These are phyloP conservation scores for Sicyos baderoa DNA, from an alignment of 306 rosid genomes.

Conservation along the genomic window DNA sequence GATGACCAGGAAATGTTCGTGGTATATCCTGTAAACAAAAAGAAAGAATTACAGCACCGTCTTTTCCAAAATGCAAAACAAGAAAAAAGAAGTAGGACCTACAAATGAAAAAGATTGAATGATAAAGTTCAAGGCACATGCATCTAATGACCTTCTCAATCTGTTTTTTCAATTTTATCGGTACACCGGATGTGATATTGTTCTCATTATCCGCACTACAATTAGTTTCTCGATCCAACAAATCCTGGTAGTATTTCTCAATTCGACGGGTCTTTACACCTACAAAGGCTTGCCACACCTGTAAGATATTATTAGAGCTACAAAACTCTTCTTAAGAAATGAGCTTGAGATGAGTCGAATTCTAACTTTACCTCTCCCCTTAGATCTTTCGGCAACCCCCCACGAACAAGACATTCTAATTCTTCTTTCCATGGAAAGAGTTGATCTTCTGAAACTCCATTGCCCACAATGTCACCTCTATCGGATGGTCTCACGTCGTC, in stretches of 20 bases:
- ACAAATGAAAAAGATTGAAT: conserved; percentile 50
- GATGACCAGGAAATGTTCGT: conserved; percentile 94
- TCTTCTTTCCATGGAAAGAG: conserved; percentile 55
- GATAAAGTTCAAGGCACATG: conserved; percentile 62
- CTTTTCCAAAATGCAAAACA: conserved; percentile 32
- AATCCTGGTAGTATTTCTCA: conserved; percentile 61
- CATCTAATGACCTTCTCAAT: conserved; percentile 99
- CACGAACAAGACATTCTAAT: conserved; percentile 74
- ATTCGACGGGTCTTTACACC: conserved; percentile 76
- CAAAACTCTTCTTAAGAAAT: conserved; percentile 26
- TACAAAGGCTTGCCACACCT: conserved; percentile 98
- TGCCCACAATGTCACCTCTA: conserved; percentile 26
- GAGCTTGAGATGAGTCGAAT: conserved; percentile 24
- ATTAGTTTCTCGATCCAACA: conserved; percentile 54
- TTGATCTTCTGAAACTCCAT: conserved; percentile 32
- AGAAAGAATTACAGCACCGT: conserved; percentile 36
- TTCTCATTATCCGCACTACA: conserved; percentile 34
- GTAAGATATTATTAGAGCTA: conserved; percentile 44
- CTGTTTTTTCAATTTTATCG: conserved; percentile 84
- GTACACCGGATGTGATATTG: conserved; percentile 42
- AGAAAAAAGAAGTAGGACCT: conserved; percentile 79
- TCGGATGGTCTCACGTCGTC: conserved; percentile 18
- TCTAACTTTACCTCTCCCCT: conserved; percentile 77
- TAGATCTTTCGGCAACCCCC: conserved; percentile 86
- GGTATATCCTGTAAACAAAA: conserved; percentile 78